A percentile compares a stretch with the other conserved stretches of the same genome.
These are phyloP conservation scores for Stachybotrys chartarum DNA, from an alignment of 2,329 filamentous ascomycete species.

Conservation along the genomic window DNA sequence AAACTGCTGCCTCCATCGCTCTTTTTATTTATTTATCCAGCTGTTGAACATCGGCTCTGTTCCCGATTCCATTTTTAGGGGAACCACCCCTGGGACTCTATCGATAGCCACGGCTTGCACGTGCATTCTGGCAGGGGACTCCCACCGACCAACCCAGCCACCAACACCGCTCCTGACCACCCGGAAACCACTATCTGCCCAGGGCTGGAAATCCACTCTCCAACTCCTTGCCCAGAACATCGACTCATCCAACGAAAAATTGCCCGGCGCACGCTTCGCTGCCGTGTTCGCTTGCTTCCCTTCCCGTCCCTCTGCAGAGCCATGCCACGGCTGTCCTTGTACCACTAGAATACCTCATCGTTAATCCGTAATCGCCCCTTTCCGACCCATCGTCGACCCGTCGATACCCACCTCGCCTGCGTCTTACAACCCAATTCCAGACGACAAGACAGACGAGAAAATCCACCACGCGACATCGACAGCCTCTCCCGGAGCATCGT, in stretches of 20 bases:
- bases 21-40: no score
- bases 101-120: not conserved
- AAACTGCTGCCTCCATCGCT: not conserved
- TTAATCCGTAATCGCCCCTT: slow-evolving; percentile 1
- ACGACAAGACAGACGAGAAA: not conserved
- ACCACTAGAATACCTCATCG: not conserved
- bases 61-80: no score
- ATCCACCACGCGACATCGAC: not conserved
- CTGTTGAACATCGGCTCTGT: no score
- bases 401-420: not conserved
- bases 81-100: not conserved
- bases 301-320: not conserved
- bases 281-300: not conserved
- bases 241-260: not conserved
- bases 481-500: not conserved
- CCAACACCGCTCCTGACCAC: not conserved
- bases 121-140: not conserved
- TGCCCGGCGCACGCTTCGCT: not conserved
- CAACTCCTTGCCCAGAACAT: not conserved
- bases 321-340: not conserved
- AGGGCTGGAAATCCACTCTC: not conserved
- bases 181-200: not conserved
- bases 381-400: slow-evolving; percentile 4
- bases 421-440: not conserved
- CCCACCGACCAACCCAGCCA: not conserved